Conservation (phyloP, 345 rosid species). For the Arabis hirsuta region DNA sequence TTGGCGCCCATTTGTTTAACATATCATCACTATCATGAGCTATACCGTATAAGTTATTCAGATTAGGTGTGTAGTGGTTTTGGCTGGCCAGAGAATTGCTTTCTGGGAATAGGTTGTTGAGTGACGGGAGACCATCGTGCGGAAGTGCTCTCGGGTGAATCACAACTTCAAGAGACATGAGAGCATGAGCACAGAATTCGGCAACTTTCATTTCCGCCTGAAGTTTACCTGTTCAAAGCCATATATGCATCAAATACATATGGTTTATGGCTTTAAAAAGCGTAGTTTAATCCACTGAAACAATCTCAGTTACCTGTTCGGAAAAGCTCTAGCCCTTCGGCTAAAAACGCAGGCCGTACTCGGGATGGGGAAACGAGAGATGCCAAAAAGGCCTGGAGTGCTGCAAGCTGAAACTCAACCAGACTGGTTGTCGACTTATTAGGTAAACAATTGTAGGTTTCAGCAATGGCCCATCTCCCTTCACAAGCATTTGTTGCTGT, state of each 20-base stretch:
- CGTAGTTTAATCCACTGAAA: neutral
- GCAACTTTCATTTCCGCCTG: slow-evolving; percentile 62
- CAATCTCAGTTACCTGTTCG: slow-evolving; percentile 57
- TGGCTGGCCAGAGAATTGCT: slow-evolving; percentile 40
- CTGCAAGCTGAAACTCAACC: slow-evolving; percentile 73
- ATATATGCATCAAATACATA: slow-evolving; percentile 28
- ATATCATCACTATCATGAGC: slow-evolving; percentile 52
- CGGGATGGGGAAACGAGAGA: slow-evolving; percentile 76
- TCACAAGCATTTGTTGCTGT: slow-evolving; percentile 62
- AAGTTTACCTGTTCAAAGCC: slow-evolving; percentile 52
- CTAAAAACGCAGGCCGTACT: slow-evolving; percentile 61
- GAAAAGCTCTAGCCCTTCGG: slow-evolving; percentile 75
- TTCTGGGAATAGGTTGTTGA: slow-evolving; percentile 34
- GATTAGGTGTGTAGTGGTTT: slow-evolving; percentile 37
- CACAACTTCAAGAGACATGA: slow-evolving; percentile 75
- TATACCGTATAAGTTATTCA: slow-evolving; percentile 37
- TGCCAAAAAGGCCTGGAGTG: slow-evolving; percentile 71
- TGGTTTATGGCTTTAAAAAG: neutral
- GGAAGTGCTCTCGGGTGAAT: slow-evolving; percentile 86
- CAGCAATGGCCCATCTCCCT: slow-evolving; percentile 58
- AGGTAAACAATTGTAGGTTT: slow-evolving; percentile 44
- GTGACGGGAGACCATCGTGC: slow-evolving; percentile 49
- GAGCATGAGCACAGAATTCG: slow-evolving; percentile 73
- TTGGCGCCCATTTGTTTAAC: slow-evolving; percentile 46
- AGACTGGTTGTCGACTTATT: slow-evolving; percentile 38